Conservation (phyloP, 495 filamentous ascomycete species). For the Hypoxylon fuscum region DNA sequence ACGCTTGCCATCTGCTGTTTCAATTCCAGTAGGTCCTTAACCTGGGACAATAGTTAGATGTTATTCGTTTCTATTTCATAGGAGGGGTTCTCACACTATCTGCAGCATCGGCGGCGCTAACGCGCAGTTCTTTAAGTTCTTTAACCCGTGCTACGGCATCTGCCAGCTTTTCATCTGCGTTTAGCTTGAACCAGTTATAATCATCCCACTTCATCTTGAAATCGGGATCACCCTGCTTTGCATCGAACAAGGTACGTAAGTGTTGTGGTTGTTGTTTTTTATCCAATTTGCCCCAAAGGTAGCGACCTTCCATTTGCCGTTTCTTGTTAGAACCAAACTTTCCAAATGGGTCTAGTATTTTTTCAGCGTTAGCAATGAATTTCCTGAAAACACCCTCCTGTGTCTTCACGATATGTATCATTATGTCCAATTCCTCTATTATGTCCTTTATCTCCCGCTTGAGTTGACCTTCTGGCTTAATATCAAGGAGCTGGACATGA, state of each 20-base stretch:
- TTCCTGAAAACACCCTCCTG: conserved; percentile 66
- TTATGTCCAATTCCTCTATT: conserved; percentile 77
- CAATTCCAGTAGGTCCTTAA: conserved; percentile 61
- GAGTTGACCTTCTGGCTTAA: conserved; percentile 71
- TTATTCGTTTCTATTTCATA: conserved; percentile 7
- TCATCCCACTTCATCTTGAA: conserved; percentile 18
- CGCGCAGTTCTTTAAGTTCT: conserved; percentile 42
- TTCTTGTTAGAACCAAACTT: conserved; percentile 19
- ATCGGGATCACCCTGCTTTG: too few species aligned
- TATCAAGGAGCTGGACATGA: conserved; percentile 67
- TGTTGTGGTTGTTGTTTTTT: too few species aligned
- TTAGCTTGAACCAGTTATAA: conserved; percentile 41
- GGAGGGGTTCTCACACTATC: conserved; percentile 30
- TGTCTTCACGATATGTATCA: conserved; percentile 65
- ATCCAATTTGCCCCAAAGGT: conserved; percentile 8
- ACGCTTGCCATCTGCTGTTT: conserved; percentile 73
- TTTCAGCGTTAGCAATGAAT: conserved; percentile 65
- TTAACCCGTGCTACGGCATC: conserved; percentile 33
- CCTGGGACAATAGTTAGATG: conserved; percentile 32
- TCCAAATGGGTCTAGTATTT: conserved; percentile 41
- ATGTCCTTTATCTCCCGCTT: conserved; percentile 76
- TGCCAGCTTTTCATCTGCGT: conserved; percentile 34
- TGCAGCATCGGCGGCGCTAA: conserved; percentile 38
- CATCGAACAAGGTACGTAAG: too few species aligned
- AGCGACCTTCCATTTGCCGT: conserved; percentile 1